Evolutionary conservation across 1,284 basidiomycete species (phyloP).

Genomic region (Pterulicium gracile): DNA sequence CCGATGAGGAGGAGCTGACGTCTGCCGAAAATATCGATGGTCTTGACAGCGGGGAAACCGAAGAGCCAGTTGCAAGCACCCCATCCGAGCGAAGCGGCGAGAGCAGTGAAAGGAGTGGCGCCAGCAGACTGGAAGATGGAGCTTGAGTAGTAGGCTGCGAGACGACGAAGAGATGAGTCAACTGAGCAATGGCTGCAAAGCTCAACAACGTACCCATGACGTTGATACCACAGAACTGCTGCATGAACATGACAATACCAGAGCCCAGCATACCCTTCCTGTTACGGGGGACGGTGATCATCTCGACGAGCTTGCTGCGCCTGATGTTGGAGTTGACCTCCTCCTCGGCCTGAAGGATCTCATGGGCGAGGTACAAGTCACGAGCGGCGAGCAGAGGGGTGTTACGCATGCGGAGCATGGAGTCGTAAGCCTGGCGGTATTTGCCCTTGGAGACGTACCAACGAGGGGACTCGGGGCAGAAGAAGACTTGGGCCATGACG

Average conservation of each 20-base stretch:
- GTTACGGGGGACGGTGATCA: constrained; percentile 59
- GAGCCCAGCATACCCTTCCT: constrained; percentile 61
- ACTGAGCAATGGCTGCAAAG: neutral
- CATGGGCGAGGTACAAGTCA: constrained; percentile 47
- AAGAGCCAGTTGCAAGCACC: constrained; percentile 58
- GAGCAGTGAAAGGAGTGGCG: constrained; percentile 32
- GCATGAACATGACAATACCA: constrained; percentile 47
- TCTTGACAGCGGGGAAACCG: constrained; percentile 29
- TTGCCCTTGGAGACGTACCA: constrained; percentile 14
- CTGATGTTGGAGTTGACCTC: constrained; percentile 24
- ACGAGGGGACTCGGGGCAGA: constrained; percentile 51
- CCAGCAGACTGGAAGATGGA: constrained; percentile 55
- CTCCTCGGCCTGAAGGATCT: constrained; percentile 46
- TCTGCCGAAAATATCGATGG: constrained; percentile 48
- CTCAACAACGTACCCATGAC: constrained; percentile 23
- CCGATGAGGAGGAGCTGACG: constrained; percentile 46
- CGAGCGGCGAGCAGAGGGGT: constrained; percentile 54
- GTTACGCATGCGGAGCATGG: constrained; percentile 52
- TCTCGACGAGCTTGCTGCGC: constrained; percentile 34
- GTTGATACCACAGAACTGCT: constrained; percentile 43
- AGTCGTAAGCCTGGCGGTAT: constrained; percentile 44
- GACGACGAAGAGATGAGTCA: neutral
- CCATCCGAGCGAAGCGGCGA: constrained; percentile 64
- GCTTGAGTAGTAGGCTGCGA: constrained; percentile 53
- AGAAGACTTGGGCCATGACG: constrained; percentile 36